phyloP scores from a whole-genome alignment of 2,329 filamentous ascomycete species.

The Nemania sp. region DNA sequence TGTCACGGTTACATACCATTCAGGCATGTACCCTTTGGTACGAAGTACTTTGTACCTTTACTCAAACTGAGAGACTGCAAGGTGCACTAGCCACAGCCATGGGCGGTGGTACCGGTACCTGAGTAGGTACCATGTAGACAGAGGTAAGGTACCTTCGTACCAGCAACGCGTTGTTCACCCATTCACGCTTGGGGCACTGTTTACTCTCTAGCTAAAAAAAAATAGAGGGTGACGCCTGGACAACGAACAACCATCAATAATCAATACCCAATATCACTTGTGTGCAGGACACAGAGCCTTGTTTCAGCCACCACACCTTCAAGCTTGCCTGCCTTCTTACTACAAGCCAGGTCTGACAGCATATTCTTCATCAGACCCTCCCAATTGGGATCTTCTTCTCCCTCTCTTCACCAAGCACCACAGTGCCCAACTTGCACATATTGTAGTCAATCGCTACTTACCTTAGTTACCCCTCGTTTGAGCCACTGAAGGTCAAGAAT shows the following conservation, averaged over 20 bases:
- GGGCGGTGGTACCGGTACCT: too few relatives aligned
- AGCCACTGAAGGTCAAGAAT: conserved; percentile 8
- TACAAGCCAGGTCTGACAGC: neutral
- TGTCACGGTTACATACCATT: too few relatives aligned
- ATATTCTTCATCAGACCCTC: conserved; percentile 5
- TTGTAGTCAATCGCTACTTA: conserved; percentile 2
- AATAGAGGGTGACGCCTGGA: neutral
- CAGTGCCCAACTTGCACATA: conserved; percentile 3
- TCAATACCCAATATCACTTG: neutral
- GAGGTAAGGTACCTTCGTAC: too few relatives aligned
- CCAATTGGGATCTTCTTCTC: conserved; percentile 7
- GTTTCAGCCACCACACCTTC: conserved; percentile 1
- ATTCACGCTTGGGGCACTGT: neutral
- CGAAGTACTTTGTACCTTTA: too few relatives aligned
- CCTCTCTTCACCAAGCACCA: conserved; percentile 5
- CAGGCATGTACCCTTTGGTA: too few relatives aligned
- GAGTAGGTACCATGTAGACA: neutral
- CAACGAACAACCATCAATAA: neutral
- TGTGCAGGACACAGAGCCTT: conserved; percentile 5
- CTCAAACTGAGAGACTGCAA: too few relatives aligned
- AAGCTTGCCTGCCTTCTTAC: conserved; percentile 9
- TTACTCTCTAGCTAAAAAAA: neutral
- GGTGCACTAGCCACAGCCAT: too few relatives aligned
- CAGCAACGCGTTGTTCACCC: neutral
- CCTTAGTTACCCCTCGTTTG: conserved; percentile 17